Evolutionary conservation across 345 rosid species (phyloP), one percentile per base, ranked within the genome.

Genomic region (Rhodamnia rubescens): DNA sequence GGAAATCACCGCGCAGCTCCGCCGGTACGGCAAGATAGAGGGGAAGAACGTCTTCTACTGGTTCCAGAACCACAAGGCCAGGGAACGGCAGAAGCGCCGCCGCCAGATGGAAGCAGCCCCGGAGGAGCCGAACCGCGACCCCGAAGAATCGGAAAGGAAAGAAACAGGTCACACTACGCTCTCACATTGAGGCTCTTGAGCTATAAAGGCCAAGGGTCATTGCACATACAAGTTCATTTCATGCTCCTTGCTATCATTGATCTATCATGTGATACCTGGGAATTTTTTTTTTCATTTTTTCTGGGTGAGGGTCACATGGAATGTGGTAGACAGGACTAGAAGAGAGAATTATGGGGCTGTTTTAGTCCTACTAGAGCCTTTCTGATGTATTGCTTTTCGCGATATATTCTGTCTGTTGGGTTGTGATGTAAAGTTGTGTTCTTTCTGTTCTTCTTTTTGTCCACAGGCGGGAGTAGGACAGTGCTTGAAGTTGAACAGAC

Each of bases 31-130:
- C 2, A 96, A 94, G 92, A 96, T 96, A 14, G 99, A 96, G 93
- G 99, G 99, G 52, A 96, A 96, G 88, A 96, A 96, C 83, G 98
- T 96, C 42, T 96, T 96, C 87, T 96, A 96, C 89, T 96, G 99
- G 99, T 97, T 97, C 82, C 99, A 97, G 86, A 97, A 97, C 87
- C 99, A 97, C 88, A 97, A 97, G 92, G 98, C 99, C 11, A 92
- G 99, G 50, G 98, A 96, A 58, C 91, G 98, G 29, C 98, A 93
- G 83, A 95, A 94, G 87, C 94, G 97, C 2, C 93, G 98, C 61
- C 95, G 98, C 61, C 95, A 95, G 86, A 91, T 95, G 96, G 98
- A 97, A 85, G 92, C 91, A 53, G 82, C 81, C 24, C 83, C 57
- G 20, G 89, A 88, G 54, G 89, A 91, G 5, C 85, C 64, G 4